A percentile compares a stretch with the other conserved stretches of the same genome.
These are phyloP conservation scores for Talaromyces amestolkiae DNA, from an alignment of 2,329 filamentous ascomycete genomes.

Conservation along the genomic window DNA sequence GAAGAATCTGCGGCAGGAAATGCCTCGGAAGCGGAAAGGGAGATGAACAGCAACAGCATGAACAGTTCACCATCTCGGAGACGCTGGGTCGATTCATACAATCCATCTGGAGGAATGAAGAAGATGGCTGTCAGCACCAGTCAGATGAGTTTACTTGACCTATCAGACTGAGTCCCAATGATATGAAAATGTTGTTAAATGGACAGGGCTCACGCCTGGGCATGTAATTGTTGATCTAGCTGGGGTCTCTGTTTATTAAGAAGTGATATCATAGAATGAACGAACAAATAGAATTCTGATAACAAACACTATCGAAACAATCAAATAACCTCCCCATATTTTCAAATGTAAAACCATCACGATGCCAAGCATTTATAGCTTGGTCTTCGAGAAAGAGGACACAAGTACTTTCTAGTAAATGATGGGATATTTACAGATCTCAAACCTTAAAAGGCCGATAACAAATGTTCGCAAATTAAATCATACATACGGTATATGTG, in stretches of 20 bases:
- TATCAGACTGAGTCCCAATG: not conserved
- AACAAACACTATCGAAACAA: not conserved
- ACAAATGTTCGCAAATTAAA: not conserved
- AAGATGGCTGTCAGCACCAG: not conserved
- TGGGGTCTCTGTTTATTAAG: not conserved
- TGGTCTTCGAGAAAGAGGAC: not conserved
- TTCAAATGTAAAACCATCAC: not conserved
- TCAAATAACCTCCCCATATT: not conserved
- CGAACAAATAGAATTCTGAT: not conserved
- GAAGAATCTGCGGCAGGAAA: not conserved
- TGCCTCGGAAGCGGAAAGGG: not conserved
- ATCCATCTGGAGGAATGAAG: slow-evolving; percentile 5
- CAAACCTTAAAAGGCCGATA: not conserved
- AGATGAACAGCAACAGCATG: not conserved
- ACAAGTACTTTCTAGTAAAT: not conserved
- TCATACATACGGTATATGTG: not conserved
- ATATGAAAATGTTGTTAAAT: not conserved
- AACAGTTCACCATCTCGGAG: not conserved
- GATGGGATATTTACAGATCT: not conserved
- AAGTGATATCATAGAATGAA: not conserved
- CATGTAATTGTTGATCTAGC: not conserved
- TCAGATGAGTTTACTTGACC: slow-evolving; percentile 7
- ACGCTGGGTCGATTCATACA: slow-evolving; percentile 3
- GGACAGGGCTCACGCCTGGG: no score
- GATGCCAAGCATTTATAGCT: not conserved